A percentile compares a stretch with the other conserved stretches of the same genome.
These are phyloP conservation scores for Tricholoma saponaceum DNA, from an alignment of 768 basidiomycete species.

Conservation along the genomic window DNA sequence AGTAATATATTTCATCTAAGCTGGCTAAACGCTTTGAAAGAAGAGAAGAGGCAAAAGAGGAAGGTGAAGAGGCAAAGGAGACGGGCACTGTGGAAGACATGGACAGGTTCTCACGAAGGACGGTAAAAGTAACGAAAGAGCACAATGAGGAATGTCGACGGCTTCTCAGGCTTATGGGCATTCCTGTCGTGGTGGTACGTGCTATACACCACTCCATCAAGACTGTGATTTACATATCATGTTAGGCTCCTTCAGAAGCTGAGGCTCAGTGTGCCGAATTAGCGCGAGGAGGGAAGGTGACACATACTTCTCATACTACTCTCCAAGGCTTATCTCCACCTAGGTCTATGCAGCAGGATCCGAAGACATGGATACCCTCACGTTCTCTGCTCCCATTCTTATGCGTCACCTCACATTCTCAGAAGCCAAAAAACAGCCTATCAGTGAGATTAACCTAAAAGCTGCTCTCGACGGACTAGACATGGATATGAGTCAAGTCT, in stretches of 20 bases:
- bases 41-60: conserved; percentile 91
- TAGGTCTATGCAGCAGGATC: conserved; percentile 97
- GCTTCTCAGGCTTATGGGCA: conserved; percentile 91
- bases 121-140: conserved; percentile 91
- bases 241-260: conserved; percentile 94
- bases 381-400: conserved; percentile 88
- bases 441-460: conserved; percentile 84
- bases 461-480: conserved; percentile 83
- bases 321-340: background rate
- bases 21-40: conserved; percentile 93
- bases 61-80: conserved; percentile 95
- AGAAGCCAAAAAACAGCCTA: conserved; percentile 96
- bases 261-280: conserved; percentile 99
- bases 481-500: conserved; percentile 89
- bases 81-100: conserved; percentile 91
- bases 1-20: conserved; percentile 36
- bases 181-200: conserved; percentile 87
- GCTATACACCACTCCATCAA: background rate
- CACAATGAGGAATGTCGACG: conserved; percentile 95
- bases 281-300: conserved; percentile 89
- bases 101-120: conserved; percentile 84
- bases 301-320: background rate
- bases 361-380: conserved; percentile 99
- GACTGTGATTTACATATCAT: background rate
- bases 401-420: conserved; percentile 97